Evolutionary conservation across 805 yeast genomes (phyloP).

Genomic region (Candida schatavii): DNA sequence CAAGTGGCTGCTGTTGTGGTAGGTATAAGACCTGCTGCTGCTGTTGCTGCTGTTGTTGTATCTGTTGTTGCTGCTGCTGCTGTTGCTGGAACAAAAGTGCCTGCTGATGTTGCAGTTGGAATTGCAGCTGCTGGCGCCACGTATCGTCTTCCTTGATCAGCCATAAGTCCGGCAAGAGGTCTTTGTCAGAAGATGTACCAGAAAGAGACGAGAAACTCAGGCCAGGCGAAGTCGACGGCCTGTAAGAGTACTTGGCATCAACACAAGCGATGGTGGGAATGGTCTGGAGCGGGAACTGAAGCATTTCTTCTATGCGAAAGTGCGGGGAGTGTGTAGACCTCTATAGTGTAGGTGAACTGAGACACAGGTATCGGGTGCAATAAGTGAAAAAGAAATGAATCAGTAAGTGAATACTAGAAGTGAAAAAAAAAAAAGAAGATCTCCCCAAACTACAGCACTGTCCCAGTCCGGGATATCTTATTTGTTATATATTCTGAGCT

Average conservation of each 20-base stretch:
- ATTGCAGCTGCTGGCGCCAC: slow-evolving; percentile 14
- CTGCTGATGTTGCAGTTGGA: slow-evolving; percentile 7
- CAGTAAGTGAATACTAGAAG: neutral
- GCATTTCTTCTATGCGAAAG: no score
- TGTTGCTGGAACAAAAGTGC: slow-evolving; percentile 4
- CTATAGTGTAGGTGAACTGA: no score
- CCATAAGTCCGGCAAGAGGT: slow-evolving; percentile 19
- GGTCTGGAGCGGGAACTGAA: slow-evolving; percentile 4
- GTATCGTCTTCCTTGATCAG: slow-evolving; percentile 10
- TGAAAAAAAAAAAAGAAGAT: neutral
- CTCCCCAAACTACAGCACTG: neutral
- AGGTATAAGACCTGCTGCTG: slow-evolving; percentile 18
- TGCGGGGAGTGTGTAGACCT: no score
- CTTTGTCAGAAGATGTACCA: slow-evolving; percentile 5
- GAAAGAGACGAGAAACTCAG: slow-evolving; percentile 4
- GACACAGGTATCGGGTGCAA: no score
- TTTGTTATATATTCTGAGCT: neutral
- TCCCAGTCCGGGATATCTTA: neutral
- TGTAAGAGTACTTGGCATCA: slow-evolving; percentile 2
- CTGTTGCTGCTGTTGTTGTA: slow-evolving; percentile 12
- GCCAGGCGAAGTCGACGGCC: slow-evolving; percentile 1
- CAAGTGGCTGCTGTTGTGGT: slow-evolving; percentile 20
- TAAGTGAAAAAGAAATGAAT: neutral
- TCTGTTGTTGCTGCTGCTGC: slow-evolving; percentile 7
- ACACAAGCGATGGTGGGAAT: neutral